Percentiles rank a stretch among this genome's conserved stretches.
Evolutionary conservation across 768 basidiomycete species (phyloP).

Genomic region (Rubroboletus pulcherrimus): DNA sequence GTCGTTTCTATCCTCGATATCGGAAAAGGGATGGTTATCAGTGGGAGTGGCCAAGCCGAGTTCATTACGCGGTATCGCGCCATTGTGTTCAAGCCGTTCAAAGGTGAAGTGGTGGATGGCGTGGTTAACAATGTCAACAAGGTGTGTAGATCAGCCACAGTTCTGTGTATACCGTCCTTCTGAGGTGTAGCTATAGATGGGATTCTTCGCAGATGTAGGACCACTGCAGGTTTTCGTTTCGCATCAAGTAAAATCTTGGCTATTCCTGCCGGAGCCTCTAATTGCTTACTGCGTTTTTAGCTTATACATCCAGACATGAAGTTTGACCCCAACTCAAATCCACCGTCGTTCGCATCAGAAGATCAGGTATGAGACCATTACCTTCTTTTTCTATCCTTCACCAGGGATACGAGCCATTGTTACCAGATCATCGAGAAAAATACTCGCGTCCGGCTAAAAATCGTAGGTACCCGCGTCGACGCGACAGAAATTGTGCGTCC

Average conservation of each 20-base stretch:
- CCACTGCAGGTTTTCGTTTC: constrained; percentile 94
- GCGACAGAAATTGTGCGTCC: constrained; percentile 90
- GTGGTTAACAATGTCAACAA: constrained; percentile 95
- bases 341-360: constrained; percentile 92
- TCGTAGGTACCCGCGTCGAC: constrained; percentile 97
- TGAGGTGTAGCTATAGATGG: constrained; percentile 62
- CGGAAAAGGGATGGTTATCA: constrained; percentile 87
- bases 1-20: constrained; percentile 89
- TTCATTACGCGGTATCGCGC: constrained; percentile 93
- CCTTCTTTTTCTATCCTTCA: not conserved
- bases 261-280: not conserved
- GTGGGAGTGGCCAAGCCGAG: constrained; percentile 92
- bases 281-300: constrained; percentile 37
- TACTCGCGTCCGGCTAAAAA: constrained; percentile 87
- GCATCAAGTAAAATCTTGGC: constrained; percentile 65
- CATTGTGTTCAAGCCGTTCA: constrained; percentile 99
- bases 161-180: not conserved
- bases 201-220: constrained; percentile 96
- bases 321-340: constrained; percentile 94
- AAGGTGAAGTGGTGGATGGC: constrained; percentile 97
- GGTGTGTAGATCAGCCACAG: constrained; percentile 42
- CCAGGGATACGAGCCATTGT: not conserved
- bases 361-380: constrained; percentile 57
- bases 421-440: constrained; percentile 88
- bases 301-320: constrained; percentile 91